phyloP scores from a whole-genome alignment of 352 stramenopile genomes.

The Phytopythium aichiense region DNA sequence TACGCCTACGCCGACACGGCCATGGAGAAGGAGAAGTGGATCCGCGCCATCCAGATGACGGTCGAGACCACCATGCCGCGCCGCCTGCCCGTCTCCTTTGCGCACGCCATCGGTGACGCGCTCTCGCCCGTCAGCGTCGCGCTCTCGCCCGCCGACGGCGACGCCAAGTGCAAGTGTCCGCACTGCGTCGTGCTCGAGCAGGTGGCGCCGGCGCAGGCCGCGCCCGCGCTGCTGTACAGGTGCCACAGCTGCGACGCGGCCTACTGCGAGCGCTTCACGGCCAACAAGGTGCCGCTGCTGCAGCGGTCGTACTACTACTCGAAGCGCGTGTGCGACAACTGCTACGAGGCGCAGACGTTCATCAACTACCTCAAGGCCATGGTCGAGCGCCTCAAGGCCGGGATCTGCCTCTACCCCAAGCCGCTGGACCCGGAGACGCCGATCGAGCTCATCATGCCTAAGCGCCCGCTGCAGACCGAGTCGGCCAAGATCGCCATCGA shows the following conservation, averaged over 20 bases:
- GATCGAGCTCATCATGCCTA: slow-evolving; percentile 88
- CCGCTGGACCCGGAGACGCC: slow-evolving; percentile 78
- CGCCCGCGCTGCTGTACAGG: slow-evolving; percentile 59
- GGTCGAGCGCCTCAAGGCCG: slow-evolving; percentile 78
- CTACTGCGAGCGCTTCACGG: slow-evolving; percentile 82
- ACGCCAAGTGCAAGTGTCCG: slow-evolving; percentile 65
- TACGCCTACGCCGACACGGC: slow-evolving; percentile 85
- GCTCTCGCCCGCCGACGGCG: slow-evolving; percentile 45
- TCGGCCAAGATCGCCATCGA: slow-evolving; percentile 86
- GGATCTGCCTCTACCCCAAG: slow-evolving; percentile 84
- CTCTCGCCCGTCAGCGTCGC: slow-evolving; percentile 52
- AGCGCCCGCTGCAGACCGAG: slow-evolving; percentile 72
- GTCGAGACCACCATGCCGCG: slow-evolving; percentile 81
- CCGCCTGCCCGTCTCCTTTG: slow-evolving; percentile 35
- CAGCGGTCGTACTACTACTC: slow-evolving; percentile 80
- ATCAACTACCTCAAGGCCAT: slow-evolving; percentile 85
- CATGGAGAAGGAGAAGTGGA: slow-evolving; percentile 90
- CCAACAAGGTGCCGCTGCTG: slow-evolving; percentile 72
- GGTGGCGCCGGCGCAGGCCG: slow-evolving; percentile 11
- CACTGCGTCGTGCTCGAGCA: slow-evolving; percentile 49
- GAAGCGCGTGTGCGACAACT: slow-evolving; percentile 84
- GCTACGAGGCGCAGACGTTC: slow-evolving; percentile 80
- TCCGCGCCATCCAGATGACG: slow-evolving; percentile 82
- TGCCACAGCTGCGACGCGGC: slow-evolving; percentile 78
- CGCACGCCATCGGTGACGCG: slow-evolving; percentile 37